These are phyloP conservation scores for Clarireedia monteithiana DNA, from an alignment of 2,329 filamentous ascomycete genomes.

Conservation along the genomic window DNA sequence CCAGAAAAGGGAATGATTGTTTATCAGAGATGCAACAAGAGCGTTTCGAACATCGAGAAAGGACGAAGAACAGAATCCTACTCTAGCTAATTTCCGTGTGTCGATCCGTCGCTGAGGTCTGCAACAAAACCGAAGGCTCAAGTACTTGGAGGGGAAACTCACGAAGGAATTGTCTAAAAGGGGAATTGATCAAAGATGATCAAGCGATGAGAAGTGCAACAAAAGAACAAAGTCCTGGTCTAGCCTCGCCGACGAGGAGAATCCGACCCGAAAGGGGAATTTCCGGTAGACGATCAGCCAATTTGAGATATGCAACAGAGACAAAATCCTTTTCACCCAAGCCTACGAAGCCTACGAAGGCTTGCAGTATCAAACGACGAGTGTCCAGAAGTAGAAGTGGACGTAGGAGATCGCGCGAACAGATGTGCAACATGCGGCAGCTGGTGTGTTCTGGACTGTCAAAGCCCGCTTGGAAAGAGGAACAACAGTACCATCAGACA, in stretches of 20 bases:
- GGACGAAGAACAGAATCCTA: not conserved
- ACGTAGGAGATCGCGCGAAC: not conserved
- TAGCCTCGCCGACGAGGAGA: not conserved
- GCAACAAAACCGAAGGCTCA: not conserved
- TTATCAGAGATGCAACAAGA: conserved; percentile 4
- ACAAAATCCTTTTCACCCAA: not conserved
- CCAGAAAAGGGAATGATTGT: conserved; percentile 7
- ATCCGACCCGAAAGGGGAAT: conserved; percentile 1
- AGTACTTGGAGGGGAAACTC: not conserved
- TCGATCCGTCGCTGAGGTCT: not conserved
- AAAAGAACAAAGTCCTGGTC: not conserved
- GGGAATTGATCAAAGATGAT: not conserved
- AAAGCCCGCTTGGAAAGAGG: not conserved
- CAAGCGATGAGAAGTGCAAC: conserved; percentile 6
- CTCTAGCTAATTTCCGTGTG: not conserved
- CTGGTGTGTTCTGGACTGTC: not conserved
- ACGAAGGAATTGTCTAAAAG: not conserved
- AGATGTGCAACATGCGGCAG: conserved; percentile 4
- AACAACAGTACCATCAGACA: not conserved
- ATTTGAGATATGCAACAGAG: conserved; percentile 1
- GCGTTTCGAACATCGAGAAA: not conserved
- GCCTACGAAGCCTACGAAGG: not conserved
- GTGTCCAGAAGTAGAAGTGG: not conserved
- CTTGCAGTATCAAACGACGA: not conserved
- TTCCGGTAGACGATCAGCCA: not conserved